These are phyloP conservation scores for Rhamnella rubrinervis DNA, from an alignment of 331 rosid species.

Conservation along the genomic window DNA sequence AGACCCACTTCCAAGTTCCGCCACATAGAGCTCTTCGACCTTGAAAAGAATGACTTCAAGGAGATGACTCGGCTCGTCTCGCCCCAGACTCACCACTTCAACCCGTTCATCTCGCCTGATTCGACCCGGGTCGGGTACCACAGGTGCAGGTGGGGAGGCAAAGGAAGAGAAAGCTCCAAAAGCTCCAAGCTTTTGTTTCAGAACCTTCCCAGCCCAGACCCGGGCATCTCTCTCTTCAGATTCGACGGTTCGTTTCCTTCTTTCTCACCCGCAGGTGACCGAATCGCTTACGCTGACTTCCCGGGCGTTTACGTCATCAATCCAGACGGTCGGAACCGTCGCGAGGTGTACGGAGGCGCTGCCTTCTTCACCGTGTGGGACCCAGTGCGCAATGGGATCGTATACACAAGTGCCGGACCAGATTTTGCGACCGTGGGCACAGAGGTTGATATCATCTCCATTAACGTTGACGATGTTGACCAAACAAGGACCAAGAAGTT, in stretches of 20 bases:
- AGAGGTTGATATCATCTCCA: conserved; percentile 60
- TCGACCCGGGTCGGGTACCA: conserved; percentile 69
- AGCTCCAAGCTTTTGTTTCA: conserved; percentile 44
- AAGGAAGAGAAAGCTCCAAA: conserved; percentile 26
- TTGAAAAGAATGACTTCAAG: conserved; percentile 49
- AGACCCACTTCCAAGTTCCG: conserved; percentile 59
- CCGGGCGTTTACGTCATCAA: conserved; percentile 68
- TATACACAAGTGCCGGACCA: conserved; percentile 68
- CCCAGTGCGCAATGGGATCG: conserved; percentile 54
- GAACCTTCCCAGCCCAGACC: conserved; percentile 53
- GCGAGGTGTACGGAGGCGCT: conserved; percentile 35
- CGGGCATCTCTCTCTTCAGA: conserved; percentile 58
- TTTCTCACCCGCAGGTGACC: conserved; percentile 69
- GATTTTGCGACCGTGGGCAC: conserved; percentile 59
- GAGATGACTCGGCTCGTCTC: conserved; percentile 67
- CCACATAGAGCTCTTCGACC: conserved; percentile 67
- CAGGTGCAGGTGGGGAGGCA: conserved; percentile 62
- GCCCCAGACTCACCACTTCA: conserved; percentile 63
- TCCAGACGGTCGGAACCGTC: conserved; percentile 69
- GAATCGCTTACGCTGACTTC: conserved; percentile 50
- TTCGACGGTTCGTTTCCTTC: conserved; percentile 71
- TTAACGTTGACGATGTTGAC: conserved; percentile 41
- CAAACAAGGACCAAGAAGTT: conserved; percentile 34
- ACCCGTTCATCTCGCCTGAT: conserved; percentile 86
- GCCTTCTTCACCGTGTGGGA: conserved; percentile 79